Base-by-base conservation (phyloP, 148 eudicot species). In the Rhododendron vialii region DNA sequence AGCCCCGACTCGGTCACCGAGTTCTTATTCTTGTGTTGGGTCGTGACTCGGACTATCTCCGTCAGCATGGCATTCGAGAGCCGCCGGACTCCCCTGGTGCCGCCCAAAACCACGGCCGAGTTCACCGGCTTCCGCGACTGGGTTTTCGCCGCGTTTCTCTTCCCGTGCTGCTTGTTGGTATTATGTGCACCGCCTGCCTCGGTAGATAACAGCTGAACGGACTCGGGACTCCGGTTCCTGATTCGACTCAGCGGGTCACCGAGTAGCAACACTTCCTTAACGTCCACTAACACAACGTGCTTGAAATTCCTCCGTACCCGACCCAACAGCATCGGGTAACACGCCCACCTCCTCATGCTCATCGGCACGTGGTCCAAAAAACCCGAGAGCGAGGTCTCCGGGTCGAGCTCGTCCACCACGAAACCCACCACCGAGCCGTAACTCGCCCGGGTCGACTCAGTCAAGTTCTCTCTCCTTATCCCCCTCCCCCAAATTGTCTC, bases 341-440 rank as follows among this genome's bases (percentile, higher is more conserved):
- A 91, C 63, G 98, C 98, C 98, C 98, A 95, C 45, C 97, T 85
- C 33, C 98, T 86, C n/a, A 94, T 75, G 53, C 88, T 88, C 91
- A 96, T 90, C 2, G 94, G 93, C 38, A 89, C 94, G 30, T 88
- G 93, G 88, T 91, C 96, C 78, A 94, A 12, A 86, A 96, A 96
- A 90, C 96, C 98, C 53, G 93, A 89, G 17, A 96, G 82, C 82
- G 96, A 84, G 87, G 91, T 90, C 65, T 94, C 98, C 88, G 98
- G 98, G 93, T 96, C 98, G 13, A 96, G 92, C 91, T 96, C 98
- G 15, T 90, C 89, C 20, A 82, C 91, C 17, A 90, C 93, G 36
- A 96, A 96, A n/a, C 96, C 91, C 57, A 92, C 91, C 30, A 96
- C 92, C 45, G 98, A 96, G 53, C 98, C 98, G 86, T 94, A 94